A percentile compares a stretch with the other conserved stretches of the same genome.
These are phyloP conservation scores for Cladosporium sphaerospermum DNA, from an alignment of 2,329 filamentous ascomycete species.

Conservation along the genomic window DNA sequence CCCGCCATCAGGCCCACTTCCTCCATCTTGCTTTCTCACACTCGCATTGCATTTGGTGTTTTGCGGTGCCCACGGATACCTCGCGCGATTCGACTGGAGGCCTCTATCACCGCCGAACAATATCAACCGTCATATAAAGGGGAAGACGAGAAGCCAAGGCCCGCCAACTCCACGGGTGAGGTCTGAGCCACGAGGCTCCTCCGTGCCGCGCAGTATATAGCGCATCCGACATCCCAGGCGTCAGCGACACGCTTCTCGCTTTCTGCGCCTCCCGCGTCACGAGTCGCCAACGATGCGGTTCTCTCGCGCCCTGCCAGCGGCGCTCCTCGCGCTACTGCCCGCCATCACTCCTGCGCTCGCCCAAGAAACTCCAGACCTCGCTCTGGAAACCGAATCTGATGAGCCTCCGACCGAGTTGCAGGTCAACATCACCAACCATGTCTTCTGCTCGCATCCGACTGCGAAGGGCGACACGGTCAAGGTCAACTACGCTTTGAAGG, in stretches of 20 bases:
- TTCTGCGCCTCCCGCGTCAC: neutral
- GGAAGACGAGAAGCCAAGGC: constrained; percentile 6
- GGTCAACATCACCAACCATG: constrained; percentile 4
- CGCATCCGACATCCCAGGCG: neutral
- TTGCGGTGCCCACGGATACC: no score
- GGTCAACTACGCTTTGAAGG: constrained; percentile 84
- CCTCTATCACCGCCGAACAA: neutral
- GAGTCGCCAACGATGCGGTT: constrained; percentile 17
- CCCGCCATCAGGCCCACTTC: no score
- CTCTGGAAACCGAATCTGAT: constrained; percentile 53
- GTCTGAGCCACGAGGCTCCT: constrained; percentile 5
- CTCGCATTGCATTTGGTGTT: no score
- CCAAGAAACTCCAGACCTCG: constrained; percentile 29
- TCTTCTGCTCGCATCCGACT: constrained; percentile 8
- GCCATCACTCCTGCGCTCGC: constrained; percentile 36
- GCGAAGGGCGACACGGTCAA: constrained; percentile 64
- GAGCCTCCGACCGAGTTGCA: constrained; percentile 23
- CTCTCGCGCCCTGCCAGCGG: constrained; percentile 23
- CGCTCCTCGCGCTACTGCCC: constrained; percentile 44
- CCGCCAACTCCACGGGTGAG: neutral
- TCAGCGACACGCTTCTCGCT: neutral
- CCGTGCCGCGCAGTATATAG: neutral
- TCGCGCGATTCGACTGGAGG: no score
- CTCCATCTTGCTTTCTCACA: no score
- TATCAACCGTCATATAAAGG: neutral